A percentile compares a stretch with the other conserved stretches of the same genome.
These are phyloP conservation scores for Fusarium abutilonis DNA, from an alignment of 2,329 filamentous ascomycete species.

Conservation along the genomic window DNA sequence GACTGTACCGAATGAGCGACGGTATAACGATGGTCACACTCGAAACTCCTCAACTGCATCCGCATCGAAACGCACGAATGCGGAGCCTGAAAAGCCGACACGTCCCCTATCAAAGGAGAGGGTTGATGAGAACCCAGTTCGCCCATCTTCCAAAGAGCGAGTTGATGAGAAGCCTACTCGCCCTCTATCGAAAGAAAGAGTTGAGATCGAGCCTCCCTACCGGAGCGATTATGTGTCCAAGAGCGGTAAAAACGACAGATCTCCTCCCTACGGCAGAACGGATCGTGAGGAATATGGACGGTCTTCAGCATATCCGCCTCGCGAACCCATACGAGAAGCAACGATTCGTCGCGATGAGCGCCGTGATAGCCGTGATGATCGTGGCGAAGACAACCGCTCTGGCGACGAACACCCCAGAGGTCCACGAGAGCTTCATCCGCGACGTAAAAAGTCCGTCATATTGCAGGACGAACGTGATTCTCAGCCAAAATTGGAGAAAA, in stretches of 20 bases:
- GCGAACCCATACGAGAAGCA: conserved; percentile 27
- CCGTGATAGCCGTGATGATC: conserved; percentile 45
- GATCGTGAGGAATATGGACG: conserved; percentile 38
- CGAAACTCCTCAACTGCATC: conserved; percentile 45
- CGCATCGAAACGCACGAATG: conserved; percentile 43
- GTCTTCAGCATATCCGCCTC: conserved; percentile 24
- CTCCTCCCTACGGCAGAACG: conserved; percentile 42
- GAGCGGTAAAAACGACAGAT: conserved; percentile 47
- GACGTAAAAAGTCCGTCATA: conserved; percentile 50
- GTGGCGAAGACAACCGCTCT: conserved; percentile 48
- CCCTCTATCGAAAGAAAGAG: conserved; percentile 49
- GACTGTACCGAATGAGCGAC: conserved; percentile 45
- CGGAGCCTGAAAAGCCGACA: conserved; percentile 42
- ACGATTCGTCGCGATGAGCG: conserved; percentile 26
- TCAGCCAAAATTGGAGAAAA: conserved; percentile 40
- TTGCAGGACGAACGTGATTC: conserved; percentile 50
- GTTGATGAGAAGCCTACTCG: conserved; percentile 39
- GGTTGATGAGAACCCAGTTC: conserved; percentile 35
- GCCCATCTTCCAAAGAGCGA: conserved; percentile 49
- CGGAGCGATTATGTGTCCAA: conserved; percentile 44
- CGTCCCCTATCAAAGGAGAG: conserved; percentile 50
- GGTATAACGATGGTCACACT: conserved; percentile 40
- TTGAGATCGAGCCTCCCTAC: conserved; percentile 30
- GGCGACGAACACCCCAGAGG: conserved; percentile 53
- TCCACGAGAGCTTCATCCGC: conserved; percentile 43